A percentile compares a stretch with the other conserved stretches of the same genome.
Conservation (phyloP, 2,329 filamentous ascomycete species). For the Aureobasidium sp. region DNA sequence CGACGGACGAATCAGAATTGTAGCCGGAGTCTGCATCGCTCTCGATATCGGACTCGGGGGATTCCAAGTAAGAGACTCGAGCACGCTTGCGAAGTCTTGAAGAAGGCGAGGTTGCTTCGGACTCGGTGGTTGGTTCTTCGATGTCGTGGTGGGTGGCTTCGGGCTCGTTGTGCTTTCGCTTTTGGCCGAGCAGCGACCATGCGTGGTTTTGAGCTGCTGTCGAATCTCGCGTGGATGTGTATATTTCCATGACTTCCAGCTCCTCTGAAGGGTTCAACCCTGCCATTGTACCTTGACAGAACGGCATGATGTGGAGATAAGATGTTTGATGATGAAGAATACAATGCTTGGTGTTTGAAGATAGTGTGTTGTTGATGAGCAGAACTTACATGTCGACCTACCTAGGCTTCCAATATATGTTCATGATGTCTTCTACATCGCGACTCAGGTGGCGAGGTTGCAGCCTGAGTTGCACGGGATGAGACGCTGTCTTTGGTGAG, state of each 20-base stretch:
- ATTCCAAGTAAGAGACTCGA: not conserved
- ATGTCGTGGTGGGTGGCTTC: not conserved
- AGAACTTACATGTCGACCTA: not conserved
- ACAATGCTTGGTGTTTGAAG: not conserved
- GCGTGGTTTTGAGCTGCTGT: not conserved
- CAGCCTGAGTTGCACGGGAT: not conserved
- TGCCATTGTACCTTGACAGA: not conserved
- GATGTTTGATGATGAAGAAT: not conserved
- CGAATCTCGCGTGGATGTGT: not conserved
- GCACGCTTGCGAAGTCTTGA: not conserved
- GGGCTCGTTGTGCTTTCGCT: not conserved
- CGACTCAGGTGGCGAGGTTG: not conserved
- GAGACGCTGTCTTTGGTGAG: not conserved
- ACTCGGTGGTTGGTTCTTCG: not conserved
- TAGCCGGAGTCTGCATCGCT: slow-evolving; percentile 2
- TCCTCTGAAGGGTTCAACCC: not conserved
- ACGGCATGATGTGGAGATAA: not conserved
- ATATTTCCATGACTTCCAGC: not conserved
- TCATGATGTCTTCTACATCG: too few species aligned
- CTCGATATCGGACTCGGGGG: not conserved
- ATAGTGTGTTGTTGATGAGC: not conserved
- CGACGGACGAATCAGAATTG: not conserved
- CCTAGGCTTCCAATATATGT: not conserved
- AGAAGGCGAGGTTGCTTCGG: not conserved
- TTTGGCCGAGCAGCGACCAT: not conserved